Base-by-base conservation (phyloP, 768 basidiomycete species). In the Botryobasidium botryosum region DNA sequence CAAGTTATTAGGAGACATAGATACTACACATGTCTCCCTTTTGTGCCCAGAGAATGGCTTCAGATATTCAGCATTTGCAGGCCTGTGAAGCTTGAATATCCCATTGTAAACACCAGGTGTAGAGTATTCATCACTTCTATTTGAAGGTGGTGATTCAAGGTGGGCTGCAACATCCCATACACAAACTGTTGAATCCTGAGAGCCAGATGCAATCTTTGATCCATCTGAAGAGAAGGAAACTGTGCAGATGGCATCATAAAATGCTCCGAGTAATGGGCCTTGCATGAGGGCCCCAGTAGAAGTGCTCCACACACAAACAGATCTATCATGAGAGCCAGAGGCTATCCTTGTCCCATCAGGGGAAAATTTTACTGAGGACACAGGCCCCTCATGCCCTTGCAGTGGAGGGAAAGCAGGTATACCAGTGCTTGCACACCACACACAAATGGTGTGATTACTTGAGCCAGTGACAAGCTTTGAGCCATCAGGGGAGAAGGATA, bases 371-470 rank as follows among this genome's bases (percentile, higher is more conserved):
- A 39, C 37, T 3, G 48, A 39, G 26, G 5, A 31, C 18, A 49
- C 45, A 7, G 18, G 20, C 18, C 6, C 29, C 13, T 10, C 15
- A 29, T 49, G 48, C 5, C 48, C 48, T 5, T n/a, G 1, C 2
- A 48, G 45, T 21, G 37, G 25, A 15, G 15, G 33, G 28, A 23
- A 13, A 10, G 31, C 25, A 10, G 23, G 15, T 28, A 23, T 18
- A 1, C 47, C 47, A 28, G 45, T 33, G n/a, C 10, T 25, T 10
- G 36, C 48, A 29, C 38, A n/a, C 48, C 48, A 49, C 6, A 49
- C n/a, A 17, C 21, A 6, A 7, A 49, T 24, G 6, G 47, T 38
- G 6, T 37, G n/a, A 29, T 49, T 33, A 48, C n/a, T 5, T n/a
- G 46, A 47, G 6, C 44, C 46, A 6, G 46, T 48, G 10, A 35